These are phyloP conservation scores for Ciborinia camelliae DNA, from an alignment of 2,329 filamentous ascomycete species.

Conservation along the genomic window DNA sequence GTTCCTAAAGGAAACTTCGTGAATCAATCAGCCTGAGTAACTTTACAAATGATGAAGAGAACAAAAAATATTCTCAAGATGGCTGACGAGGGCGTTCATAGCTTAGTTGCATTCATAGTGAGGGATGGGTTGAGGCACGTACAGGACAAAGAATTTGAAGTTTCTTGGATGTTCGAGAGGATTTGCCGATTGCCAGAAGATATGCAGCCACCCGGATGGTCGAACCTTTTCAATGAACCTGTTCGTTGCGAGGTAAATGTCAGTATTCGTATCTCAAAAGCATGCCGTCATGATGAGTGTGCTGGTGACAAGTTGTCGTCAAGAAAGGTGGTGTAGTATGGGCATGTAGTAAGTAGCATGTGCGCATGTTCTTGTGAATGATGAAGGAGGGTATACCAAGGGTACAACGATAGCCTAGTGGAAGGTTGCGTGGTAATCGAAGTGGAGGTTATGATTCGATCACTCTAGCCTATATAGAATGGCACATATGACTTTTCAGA, in stretches of 20 bases:
- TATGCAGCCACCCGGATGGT: constrained; percentile 36
- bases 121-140: constrained; percentile 27
- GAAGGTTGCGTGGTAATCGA: constrained; percentile 23
- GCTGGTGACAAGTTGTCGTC: constrained; percentile 28
- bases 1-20: constrained; percentile 2
- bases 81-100: constrained; percentile 18
- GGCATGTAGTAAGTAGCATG: constrained; percentile 23
- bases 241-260: constrained; percentile 27
- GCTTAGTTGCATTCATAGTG: constrained; percentile 18
- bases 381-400: constrained; percentile 6
- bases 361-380: constrained; percentile 14
- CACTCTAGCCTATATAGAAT: constrained; percentile 9
- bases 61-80: neutral
- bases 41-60: constrained; percentile 3
- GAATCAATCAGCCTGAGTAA: constrained; percentile 12
- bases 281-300: constrained; percentile 32
- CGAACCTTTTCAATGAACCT: constrained; percentile 28
- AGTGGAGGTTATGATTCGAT: constrained; percentile 10
- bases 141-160: constrained; percentile 31
- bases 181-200: constrained; percentile 30
- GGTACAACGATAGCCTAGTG: constrained; percentile 14
- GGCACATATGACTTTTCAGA: constrained; percentile 31
- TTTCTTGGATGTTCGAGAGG: constrained; percentile 30
- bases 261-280: constrained; percentile 24
- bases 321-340: constrained; percentile 18